Conservation (phyloP, 2,329 filamentous ascomycete species). For the Alternaria atra region DNA sequence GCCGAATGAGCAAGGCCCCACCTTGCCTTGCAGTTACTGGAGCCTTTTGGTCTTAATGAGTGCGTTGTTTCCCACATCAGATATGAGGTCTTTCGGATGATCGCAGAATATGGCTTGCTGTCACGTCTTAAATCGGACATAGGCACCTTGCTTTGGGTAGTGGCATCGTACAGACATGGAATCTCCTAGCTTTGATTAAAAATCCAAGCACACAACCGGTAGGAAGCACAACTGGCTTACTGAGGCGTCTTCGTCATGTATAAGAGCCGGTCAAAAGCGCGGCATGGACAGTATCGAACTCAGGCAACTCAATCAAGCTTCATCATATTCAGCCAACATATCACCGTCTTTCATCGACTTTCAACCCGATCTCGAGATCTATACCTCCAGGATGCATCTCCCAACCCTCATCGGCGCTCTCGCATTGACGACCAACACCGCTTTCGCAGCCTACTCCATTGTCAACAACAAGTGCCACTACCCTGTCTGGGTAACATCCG, state of each 20-base stretch:
- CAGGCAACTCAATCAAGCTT: background rate
- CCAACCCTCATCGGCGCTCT: slow-evolving; percentile 23
- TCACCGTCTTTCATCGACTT: background rate
- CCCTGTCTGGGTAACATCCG: slow-evolving; percentile 33
- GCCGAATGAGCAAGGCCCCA: slow-evolving; percentile 2
- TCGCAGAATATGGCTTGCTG: slow-evolving; percentile 16
- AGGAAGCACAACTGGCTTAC: background rate
- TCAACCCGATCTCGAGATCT: background rate
- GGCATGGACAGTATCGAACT: background rate
- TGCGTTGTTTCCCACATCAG: slow-evolving; percentile 1
- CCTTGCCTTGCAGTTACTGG: slow-evolving; percentile 20
- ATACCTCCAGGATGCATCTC: slow-evolving; percentile 25
- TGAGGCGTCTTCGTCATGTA: slow-evolving; percentile 4
- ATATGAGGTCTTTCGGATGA: background rate
- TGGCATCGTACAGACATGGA: slow-evolving; percentile 24
- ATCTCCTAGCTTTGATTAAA: slow-evolving; percentile 1
- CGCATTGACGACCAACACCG: slow-evolving; percentile 19
- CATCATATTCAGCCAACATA: background rate
- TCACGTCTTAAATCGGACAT: slow-evolving; percentile 4
- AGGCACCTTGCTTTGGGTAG: slow-evolving; percentile 23
- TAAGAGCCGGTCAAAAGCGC: slow-evolving; percentile 17
- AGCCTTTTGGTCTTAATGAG: slow-evolving; percentile 6
- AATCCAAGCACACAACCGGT: slow-evolving; percentile 1
- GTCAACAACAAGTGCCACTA: slow-evolving; percentile 40
- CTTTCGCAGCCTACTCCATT: slow-evolving; percentile 23